Evolutionary conservation across 768 basidiomycete genomes (phyloP).

Genomic region (Russula earlei): DNA sequence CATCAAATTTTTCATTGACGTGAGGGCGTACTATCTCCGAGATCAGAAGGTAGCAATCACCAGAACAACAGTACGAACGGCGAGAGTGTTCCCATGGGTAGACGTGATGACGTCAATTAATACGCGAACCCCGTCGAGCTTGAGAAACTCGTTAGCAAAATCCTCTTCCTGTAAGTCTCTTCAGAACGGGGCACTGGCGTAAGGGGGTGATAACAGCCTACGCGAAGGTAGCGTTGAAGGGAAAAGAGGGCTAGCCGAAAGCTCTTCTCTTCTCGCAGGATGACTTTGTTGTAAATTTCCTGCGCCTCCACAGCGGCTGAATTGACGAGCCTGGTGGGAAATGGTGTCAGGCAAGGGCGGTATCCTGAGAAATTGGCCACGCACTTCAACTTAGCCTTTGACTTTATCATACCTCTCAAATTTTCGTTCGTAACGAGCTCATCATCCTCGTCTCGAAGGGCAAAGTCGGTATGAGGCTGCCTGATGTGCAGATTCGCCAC

Average conservation of each 20-base stretch:
- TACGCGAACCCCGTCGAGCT: slow-evolving; percentile 57
- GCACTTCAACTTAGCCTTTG: slow-evolving; percentile 70
- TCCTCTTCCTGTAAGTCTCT: slow-evolving; percentile 55
- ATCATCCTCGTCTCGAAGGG: slow-evolving; percentile 73
- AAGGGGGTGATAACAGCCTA: slow-evolving; percentile 26
- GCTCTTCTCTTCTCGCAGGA: slow-evolving; percentile 46
- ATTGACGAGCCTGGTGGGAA: slow-evolving; percentile 53
- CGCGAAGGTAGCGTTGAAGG: slow-evolving; percentile 71
- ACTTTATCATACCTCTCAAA: slow-evolving; percentile 69
- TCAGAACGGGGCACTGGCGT: slow-evolving; percentile 3
- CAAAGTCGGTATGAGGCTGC: slow-evolving; percentile 62
- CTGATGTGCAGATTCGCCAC: slow-evolving; percentile 74
- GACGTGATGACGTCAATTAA: slow-evolving; percentile 60
- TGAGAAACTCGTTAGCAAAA: slow-evolving; percentile 72
- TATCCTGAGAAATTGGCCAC: slow-evolving; percentile 20
- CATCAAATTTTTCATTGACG: slow-evolving; percentile 82
- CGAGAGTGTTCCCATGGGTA: slow-evolving; percentile 74
- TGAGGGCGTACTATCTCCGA: slow-evolving; percentile 61
- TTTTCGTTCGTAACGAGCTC: slow-evolving; percentile 86
- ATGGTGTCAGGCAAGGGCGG: background rate
- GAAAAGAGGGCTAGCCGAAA: slow-evolving; percentile 65
- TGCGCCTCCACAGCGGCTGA: slow-evolving; percentile 72
- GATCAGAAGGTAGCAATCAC: background rate
- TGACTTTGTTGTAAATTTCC: slow-evolving; percentile 65
- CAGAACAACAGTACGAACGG: slow-evolving; percentile 38